A percentile compares a stretch with the other conserved stretches of the same genome.
Conservation (phyloP, 345 rosid species). For the Heritiera fomes region DNA sequence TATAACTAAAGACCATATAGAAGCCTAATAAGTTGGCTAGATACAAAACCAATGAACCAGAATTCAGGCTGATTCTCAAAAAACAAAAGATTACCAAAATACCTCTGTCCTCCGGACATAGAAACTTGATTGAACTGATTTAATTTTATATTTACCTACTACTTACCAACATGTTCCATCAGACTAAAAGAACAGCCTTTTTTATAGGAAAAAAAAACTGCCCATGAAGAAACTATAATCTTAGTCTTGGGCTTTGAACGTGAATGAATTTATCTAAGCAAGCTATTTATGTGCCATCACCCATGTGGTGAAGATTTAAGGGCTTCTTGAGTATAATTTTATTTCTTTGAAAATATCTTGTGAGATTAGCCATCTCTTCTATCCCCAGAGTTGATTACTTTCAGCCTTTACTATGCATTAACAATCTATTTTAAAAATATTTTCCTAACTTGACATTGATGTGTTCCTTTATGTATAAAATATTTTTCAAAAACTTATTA, state of each 20-base stretch:
- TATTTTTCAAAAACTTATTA: neutral
- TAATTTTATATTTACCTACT: neutral
- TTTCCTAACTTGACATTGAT: slow-evolving; percentile 8
- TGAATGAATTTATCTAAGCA: neutral
- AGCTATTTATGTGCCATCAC: neutral
- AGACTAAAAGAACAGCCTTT: neutral
- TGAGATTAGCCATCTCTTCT: neutral
- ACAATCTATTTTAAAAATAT: neutral
- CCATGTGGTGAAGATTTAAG: neutral
- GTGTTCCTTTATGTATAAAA: neutral
- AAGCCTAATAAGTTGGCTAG: neutral
- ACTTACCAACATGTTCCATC: neutral
- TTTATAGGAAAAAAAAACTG: too few relatives aligned
- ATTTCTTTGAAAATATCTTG: neutral
- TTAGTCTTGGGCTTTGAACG: neutral
- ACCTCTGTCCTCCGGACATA: neutral
- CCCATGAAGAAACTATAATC: neutral
- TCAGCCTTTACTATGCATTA: neutral
- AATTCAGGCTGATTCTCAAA: too few relatives aligned
- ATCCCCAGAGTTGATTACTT: neutral
- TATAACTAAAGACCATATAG: neutral
- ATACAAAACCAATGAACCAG: neutral
- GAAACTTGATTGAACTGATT: neutral
- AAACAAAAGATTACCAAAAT: too few relatives aligned
- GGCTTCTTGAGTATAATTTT: neutral